Evolutionary conservation across 805 yeast species (phyloP).

Genomic region (Saccharomyces eubayanus): DNA sequence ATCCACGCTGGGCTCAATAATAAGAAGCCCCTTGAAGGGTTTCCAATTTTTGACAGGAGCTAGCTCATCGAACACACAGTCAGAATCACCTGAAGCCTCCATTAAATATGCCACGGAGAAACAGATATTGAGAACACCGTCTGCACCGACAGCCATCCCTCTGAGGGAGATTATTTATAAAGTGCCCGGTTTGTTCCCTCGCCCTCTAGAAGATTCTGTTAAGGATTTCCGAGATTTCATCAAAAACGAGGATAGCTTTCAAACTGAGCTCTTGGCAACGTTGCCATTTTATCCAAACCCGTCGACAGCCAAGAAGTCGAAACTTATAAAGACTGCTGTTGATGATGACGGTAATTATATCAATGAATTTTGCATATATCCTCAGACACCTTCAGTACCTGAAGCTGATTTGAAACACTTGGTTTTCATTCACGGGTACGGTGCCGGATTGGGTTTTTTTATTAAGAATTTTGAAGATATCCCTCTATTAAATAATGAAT

Average conservation of each 20-base stretch:
- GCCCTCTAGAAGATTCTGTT: slow-evolving; percentile 43
- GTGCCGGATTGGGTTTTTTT: slow-evolving; percentile 86
- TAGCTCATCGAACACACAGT: neutral
- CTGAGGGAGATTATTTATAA: slow-evolving; percentile 36
- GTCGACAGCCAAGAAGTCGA: slow-evolving; percentile 21
- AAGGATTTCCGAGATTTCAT: slow-evolving; percentile 38
- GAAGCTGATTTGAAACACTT: slow-evolving; percentile 36
- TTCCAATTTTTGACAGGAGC: neutral
- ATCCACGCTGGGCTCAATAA: neutral
- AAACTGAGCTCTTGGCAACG: slow-evolving; percentile 37
- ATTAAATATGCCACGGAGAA: neutral
- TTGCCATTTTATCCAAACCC: slow-evolving; percentile 41
- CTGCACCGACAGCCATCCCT: slow-evolving; percentile 64
- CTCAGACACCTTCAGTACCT: slow-evolving; percentile 33
- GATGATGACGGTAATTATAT: slow-evolving; percentile 45
- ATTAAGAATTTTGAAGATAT: slow-evolving; percentile 60
- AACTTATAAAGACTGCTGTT: slow-evolving; percentile 33
- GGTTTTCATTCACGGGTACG: slow-evolving; percentile 87
- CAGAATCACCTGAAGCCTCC: slow-evolving; percentile 14
- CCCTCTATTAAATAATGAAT: slow-evolving; percentile 35
- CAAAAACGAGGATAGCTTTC: slow-evolving; percentile 37
- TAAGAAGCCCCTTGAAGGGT: neutral
- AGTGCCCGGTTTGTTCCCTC: slow-evolving; percentile 49
- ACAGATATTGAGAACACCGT: slow-evolving; percentile 27
- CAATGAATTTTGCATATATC: slow-evolving; percentile 66